Evolutionary conservation across 1,284 basidiomycete genomes (phyloP), one percentile per base, ranked within the genome.

Genomic region (Rhodotorula sp.): DNA sequence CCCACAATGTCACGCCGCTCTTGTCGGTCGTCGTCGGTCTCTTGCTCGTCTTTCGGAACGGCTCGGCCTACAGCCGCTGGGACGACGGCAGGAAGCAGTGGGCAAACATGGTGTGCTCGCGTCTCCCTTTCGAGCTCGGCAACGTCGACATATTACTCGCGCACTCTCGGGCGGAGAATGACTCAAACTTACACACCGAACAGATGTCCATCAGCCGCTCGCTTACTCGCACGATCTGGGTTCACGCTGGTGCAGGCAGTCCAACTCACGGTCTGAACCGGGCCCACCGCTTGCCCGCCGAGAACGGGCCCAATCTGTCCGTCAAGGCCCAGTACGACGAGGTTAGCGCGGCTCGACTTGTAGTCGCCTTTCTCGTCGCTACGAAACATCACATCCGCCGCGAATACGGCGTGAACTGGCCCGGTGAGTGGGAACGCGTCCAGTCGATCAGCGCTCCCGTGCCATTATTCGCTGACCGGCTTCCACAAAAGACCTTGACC

Each of bases 21-120:
- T 67, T 79, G 10, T 70, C 70, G 12, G 78, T 79, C 62, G 78
- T 79, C 30, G 78, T 79, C 18, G 78, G 78, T 66, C 64, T 79
- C 20, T 62, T 78, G 33, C 70, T 76, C 37, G 77, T 78, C 0
- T 78, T 76, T 37, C 60, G 76, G 12, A 79, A 78, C 49, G 65
- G 69, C 7, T 71, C 72, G 4, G 76, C 78, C 0, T 79, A 73
- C 65, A 37, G 54, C 69, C 44, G 66, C 60, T 78, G 78, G 79
- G 72, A 78, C 58, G 77, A 78, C 24, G 78, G 79, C 0, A 45
- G 77, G 10, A 75, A 75, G 29, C 61, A 71, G 22, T 79, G 78
- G 54, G 71, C 66, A 3, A 73, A 59, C 42, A 72, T 79, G 68
- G 70, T 69, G n/a, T 71, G 70, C 30, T n/a, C 26, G n/a, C n/a